These are phyloP conservation scores for Vigna unguiculata DNA, from an alignment of 306 rosid genomes.

Conservation along the genomic window DNA sequence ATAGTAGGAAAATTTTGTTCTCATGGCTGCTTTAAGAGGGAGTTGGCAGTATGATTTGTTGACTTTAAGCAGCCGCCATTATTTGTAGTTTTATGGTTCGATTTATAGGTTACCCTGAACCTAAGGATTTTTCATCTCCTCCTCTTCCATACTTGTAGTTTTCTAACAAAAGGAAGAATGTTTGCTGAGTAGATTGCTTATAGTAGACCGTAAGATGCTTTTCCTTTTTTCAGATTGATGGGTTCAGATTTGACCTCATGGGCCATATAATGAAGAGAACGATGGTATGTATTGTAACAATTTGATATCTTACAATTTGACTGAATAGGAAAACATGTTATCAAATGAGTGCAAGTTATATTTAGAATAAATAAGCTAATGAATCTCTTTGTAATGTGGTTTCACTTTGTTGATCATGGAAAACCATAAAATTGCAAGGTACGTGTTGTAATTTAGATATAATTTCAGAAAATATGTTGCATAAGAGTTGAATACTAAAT, in stretches of 20 bases:
- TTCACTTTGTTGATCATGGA: slow-evolving; percentile 19
- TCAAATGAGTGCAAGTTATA: slow-evolving; percentile 30
- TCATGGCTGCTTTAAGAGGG: slow-evolving; percentile 4
- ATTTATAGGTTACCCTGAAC: slow-evolving; percentile 29
- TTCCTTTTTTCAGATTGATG: slow-evolving; percentile 78
- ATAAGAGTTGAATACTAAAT: slow-evolving; percentile 18
- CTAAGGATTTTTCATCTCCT: slow-evolving; percentile 8
- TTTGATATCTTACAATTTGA: slow-evolving; percentile 36
- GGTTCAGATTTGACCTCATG: slow-evolving; percentile 97
- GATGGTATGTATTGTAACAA: slow-evolving; percentile 63
- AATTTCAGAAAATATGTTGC: slow-evolving; percentile 20
- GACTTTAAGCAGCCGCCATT: not conserved
- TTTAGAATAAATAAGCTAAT: slow-evolving; percentile 1
- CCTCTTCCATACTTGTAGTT: not conserved
- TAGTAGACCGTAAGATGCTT: slow-evolving; percentile 11
- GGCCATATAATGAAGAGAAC: slow-evolving; percentile 98
- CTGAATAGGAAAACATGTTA: slow-evolving; percentile 12
- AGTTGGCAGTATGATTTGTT: not conserved
- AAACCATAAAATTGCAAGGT: slow-evolving; percentile 14
- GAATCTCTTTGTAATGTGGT: slow-evolving; percentile 9
- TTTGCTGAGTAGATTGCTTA: slow-evolving; percentile 17
- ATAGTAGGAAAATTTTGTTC: not conserved
- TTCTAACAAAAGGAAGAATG: slow-evolving; percentile 6
- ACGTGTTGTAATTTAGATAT: slow-evolving; percentile 11
- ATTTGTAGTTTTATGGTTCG: not conserved